These are phyloP conservation scores for Botryotinia globosa DNA, from an alignment of 2,329 filamentous ascomycete genomes.

Conservation along the genomic window DNA sequence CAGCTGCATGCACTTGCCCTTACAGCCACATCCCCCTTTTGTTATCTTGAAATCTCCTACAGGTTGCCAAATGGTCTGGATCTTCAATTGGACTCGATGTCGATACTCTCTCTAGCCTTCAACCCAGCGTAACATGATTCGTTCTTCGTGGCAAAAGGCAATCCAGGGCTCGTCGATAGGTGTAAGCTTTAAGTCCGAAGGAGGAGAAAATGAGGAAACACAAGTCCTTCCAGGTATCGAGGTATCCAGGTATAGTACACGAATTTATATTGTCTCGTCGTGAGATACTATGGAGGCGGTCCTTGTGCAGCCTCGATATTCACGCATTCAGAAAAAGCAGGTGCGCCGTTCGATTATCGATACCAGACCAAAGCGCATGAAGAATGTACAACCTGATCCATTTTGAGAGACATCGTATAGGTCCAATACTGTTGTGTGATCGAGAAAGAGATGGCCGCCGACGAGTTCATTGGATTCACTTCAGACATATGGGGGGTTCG, in stretches of 20 bases:
- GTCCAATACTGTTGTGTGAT: background rate
- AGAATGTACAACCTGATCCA: background rate
- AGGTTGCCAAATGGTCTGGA: background rate
- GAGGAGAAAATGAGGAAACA: background rate
- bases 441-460: background rate
- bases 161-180: background rate
- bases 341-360: background rate
- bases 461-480: background rate
- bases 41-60: background rate
- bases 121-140: background rate
- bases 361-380: background rate
- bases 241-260: background rate
- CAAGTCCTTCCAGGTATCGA: background rate
- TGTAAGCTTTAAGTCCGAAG: background rate
- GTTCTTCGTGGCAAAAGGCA: background rate
- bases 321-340: background rate
- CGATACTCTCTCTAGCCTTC: background rate
- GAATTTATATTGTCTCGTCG: background rate
- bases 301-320: background rate
- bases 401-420: background rate
- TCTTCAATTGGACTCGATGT: background rate
- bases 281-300: background rate
- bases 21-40: background rate
- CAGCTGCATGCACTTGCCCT: background rate
- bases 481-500: background rate